Evolutionary conservation across 129 eudicot species (phyloP).

Genomic region (Helianthus tuberosus): DNA sequence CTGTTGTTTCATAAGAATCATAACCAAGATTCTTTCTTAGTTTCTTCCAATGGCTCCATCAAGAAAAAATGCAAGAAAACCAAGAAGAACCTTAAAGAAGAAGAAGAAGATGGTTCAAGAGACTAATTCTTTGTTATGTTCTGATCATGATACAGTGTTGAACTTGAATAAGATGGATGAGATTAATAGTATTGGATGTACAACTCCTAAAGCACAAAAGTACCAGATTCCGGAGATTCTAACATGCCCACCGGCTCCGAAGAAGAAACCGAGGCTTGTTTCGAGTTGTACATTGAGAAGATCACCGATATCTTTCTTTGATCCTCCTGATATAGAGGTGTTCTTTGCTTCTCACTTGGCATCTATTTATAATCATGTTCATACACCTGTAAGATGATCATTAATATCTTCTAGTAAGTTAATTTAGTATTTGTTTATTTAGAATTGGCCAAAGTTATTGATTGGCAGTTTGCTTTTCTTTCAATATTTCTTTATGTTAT

Average conservation of each 20-base stretch:
- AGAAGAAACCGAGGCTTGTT: slow-evolving; percentile 47
- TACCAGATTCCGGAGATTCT: slow-evolving; percentile 62
- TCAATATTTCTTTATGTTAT: slow-evolving; percentile 12
- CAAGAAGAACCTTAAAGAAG: slow-evolving; percentile 30
- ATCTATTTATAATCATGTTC: slow-evolving; percentile 40
- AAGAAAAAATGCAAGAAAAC: slow-evolving; percentile 44
- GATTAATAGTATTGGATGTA: slow-evolving; percentile 43
- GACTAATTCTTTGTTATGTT: background rate
- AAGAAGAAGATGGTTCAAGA: slow-evolving; percentile 29
- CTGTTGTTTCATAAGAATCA: background rate
- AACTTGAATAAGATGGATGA: slow-evolving; percentile 22
- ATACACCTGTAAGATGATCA: slow-evolving; percentile 47
- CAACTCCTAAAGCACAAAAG: slow-evolving; percentile 81
- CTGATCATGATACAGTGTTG: slow-evolving; percentile 4
- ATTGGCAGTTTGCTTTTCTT: slow-evolving; percentile 32
- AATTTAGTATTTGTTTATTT: slow-evolving; percentile 6
- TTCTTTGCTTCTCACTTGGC: slow-evolving; percentile 64
- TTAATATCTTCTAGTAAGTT: slow-evolving; percentile 27
- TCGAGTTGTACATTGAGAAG: slow-evolving; percentile 47
- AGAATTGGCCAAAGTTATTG: slow-evolving; percentile 15
- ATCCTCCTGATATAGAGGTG: slow-evolving; percentile 74
- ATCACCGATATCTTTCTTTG: slow-evolving; percentile 57
- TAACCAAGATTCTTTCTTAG: background rate
- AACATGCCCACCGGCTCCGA: slow-evolving; percentile 93
- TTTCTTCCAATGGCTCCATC: slow-evolving; percentile 60